Evolutionary conservation across 2,329 filamentous ascomycete genomes (phyloP), one percentile per base, ranked within the genome.

Genomic region (Hymenoscyphus infarciens): DNA sequence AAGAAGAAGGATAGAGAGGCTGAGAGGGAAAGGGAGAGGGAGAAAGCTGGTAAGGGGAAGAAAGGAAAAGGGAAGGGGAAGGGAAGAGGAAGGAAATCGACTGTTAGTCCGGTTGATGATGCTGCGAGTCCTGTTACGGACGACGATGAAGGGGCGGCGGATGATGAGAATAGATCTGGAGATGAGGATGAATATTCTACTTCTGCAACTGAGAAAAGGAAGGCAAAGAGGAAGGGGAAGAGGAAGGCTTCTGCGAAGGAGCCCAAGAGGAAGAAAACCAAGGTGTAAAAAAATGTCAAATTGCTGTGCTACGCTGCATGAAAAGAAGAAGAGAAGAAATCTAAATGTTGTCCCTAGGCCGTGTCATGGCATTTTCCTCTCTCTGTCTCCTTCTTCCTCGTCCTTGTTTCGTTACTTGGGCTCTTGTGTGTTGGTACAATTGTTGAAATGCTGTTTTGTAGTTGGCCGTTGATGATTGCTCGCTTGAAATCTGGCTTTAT

Each of bases 1-100:
- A 68, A 62, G 62, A 66, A 64, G 57, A 62, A 63, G 33, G 57
- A 49, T 53, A 61, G 55, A 45, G 59, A 63, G 39, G 45, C 33
- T 25, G 45, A 59, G 10, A 66, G 63, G 56, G 49, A 59, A 13
- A 53, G 55, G 27, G 59, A 39, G 57, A 59, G 25, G 59, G 57
- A 33, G 53, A 35, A n/a, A 7, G 35, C 2, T 31, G 52, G 57
- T 25, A 52, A 61, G 52, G 55, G 59, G 61, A 31, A 33, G 29
- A 31, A 57, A n/a, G 25, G 6, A 16, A 57, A 57, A 35, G 55
- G 15, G 1, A 35, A 31, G n/a, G n/a, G 16, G 13, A 22, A 38
- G 31, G 13, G 19, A 29, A 25, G 22, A n/a, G 57, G 56, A 16
- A 59, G 15, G 35, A 42, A 60, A 52, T 56, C n/a, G 49, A 60